Evolutionary conservation across 768 basidiomycete species (phyloP), one percentile per base, ranked within the genome.

Genomic region (Russula emetica): DNA sequence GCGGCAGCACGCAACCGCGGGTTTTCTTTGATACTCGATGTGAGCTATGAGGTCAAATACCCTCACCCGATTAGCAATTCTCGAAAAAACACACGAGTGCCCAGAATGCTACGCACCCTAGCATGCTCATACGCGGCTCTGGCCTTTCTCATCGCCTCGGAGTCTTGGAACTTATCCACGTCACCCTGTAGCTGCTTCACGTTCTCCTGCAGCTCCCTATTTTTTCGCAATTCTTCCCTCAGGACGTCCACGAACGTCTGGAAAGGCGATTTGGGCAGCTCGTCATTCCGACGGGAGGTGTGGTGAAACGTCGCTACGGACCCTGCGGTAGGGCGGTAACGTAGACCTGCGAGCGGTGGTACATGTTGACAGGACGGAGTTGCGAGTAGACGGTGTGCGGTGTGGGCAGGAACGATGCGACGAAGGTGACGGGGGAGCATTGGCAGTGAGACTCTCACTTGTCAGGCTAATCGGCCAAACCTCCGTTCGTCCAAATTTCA

Each of bases 121-220:
- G 96, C 94, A 65, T 89, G 85, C 78, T 98, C 96, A 76, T 98
- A 98, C 63, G 92, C 86, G 56, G 91, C 94, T 73, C 83, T 84
- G 2, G 94, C 94, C 70, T 82, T 83, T 78, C 92, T 93, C 93
- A 99, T 88, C 16, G 94, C 89, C 72, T 96, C 94, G 59, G 92
- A 94, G 74, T 98, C 97, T 79, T 98, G 95, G 55, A 98, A 76
- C 77, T 97, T 97, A 77, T 93, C 92, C 42, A 97, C 96, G 74
- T 98, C 94, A 66, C 97, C 97, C 76, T 96, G 93, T 20, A 99
- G 81, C 76, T 97, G 93, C 78, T 94, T 95, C 54, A 98, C 89
- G 76, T 96, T 96, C 38, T 98, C 95, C 77, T 96, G 93, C 55
- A 97, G 80, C 74, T 96, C 95, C 67, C 94, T 78, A 72, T 92